Base-by-base conservation (phyloP, 331 rosid genomes). In the Phaseolus coccineus region DNA sequence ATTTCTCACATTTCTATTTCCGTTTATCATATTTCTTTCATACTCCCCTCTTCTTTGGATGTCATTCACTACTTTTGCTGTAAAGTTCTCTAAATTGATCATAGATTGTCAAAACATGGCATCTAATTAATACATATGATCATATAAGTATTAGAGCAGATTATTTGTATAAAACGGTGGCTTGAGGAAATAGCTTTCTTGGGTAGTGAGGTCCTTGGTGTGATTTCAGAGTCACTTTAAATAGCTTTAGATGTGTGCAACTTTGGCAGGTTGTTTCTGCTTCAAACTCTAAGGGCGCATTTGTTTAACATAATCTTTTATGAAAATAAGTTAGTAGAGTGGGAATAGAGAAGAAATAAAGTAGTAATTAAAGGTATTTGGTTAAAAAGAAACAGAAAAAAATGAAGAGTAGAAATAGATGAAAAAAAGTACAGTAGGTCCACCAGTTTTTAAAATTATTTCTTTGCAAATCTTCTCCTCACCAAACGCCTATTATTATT, bases 181-280 rank as follows among this genome's bases (percentile, higher is more conserved):
- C 44, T 64, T 35, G 55, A 30, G 25, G 65, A 58, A 67, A 48
- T 37, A 69, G 51, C 7, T 39, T 50, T 53, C 39, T 50, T 57
- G 28, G 51, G 24, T 33, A 67, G 24, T 67, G 28, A 30, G 47
- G 57, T 51, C 74, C 64, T 2, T 68, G 47, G 58, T 39, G 44
- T 46, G 42, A 40, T 59, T 53, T 74, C 50, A 3, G 10, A 51
- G 27, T 44, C 40, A 68, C 73, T 59, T 76, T 63, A 59, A 33
- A 25, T 72, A 66, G 30, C 33, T 65, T 63, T 46, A 22, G n/a
- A 68, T 24, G 12, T 11, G 7, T 69, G 78, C 71, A 27, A 76
- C 31, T 8, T 80, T 65, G 30, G 7, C 2, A 3, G 42, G n/a
- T 74, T 61, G 33, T 44, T 84, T 75, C 71, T 69, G 79, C 76